Conservation (phyloP, 2,329 filamentous ascomycete species). For the Penicillium sp. region DNA sequence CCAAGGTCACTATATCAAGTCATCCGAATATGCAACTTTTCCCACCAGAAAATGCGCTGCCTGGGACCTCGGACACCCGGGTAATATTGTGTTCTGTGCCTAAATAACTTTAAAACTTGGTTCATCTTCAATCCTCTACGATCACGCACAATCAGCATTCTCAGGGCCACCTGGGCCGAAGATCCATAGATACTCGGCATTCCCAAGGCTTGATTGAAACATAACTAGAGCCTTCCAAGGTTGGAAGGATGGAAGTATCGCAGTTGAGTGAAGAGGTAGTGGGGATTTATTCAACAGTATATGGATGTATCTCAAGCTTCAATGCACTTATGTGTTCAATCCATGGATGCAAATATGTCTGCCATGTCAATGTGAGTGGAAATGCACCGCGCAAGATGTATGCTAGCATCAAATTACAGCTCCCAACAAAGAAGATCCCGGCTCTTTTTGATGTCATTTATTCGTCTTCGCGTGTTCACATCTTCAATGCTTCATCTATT, state of each 20-base stretch:
- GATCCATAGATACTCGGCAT: too few relatives aligned
- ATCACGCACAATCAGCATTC: too few relatives aligned
- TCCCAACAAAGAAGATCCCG: conserved; percentile 9
- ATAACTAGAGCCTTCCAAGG: too few relatives aligned
- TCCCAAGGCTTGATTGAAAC: too few relatives aligned
- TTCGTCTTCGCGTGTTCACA: conserved; percentile 11
- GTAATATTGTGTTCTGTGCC: too few relatives aligned
- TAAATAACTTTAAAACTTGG: too few relatives aligned
- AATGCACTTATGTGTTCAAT: conserved; percentile 1
- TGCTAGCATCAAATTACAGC: conserved; percentile 1
- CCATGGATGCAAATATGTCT: not conserved
- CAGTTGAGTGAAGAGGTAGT: not conserved
- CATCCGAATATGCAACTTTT: too few relatives aligned
- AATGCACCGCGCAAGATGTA: not conserved
- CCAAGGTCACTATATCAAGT: too few relatives aligned
- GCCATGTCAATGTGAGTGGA: not conserved
- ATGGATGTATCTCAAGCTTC: not conserved
- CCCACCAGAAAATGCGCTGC: too few relatives aligned
- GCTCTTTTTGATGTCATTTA: conserved; percentile 11
- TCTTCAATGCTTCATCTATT: not conserved
- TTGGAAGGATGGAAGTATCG: not conserved
- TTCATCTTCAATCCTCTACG: too few relatives aligned
- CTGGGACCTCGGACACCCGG: too few relatives aligned
- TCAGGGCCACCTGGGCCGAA: too few relatives aligned
- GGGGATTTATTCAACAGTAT: not conserved